Base-by-base conservation (phyloP, 2,329 filamentous ascomycete species). In the Pseudonectria foliicola region DNA sequence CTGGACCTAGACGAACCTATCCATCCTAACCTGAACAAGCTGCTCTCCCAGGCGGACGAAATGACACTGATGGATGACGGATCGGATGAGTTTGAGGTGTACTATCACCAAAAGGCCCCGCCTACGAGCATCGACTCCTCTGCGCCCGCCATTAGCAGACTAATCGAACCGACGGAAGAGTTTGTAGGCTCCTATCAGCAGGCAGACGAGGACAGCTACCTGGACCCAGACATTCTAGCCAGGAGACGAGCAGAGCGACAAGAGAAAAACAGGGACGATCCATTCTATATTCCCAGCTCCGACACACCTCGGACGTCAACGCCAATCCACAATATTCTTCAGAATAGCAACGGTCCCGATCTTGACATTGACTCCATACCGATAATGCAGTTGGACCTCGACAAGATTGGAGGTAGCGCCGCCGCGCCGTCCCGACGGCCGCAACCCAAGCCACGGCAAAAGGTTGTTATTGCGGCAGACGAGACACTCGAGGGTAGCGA, bases 341-440 rank as follows among this genome's bases (percentile, higher is more conserved):
- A 77, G 39, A 78, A 71, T 38, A 78, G 77, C 38, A 89, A 90
- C 53, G 82, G 80, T 2, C 79, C 82, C 3, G 82, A 85, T 29
- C 66, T 96, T 7, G 90, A 98, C 55, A 82, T 98, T 28, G 92
- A 98, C 60, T 77, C 86, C 2, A 98, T 98, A 50, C 92, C 92
- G 3, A 90, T 98, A 51, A 92, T 98, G 79, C 80, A 94, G 55
- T 71, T 98, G 30, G 81, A 93, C 42, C 72, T 95, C 7, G 80
- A 81, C 23, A 73, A 72, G 40, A 57, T 71, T 7, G 47, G 46
- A 7, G 49, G 55, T 33, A 49, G 40, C 31, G 43, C 54, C 11
- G 38, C 53, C 11, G 39, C 54, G 39, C 45, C 60, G 42, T 48
- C 61, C 42, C 53, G 59, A 48, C 46, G 55, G 37, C 48, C 57